Base-by-base conservation (phyloP, 2,329 filamentous ascomycete genomes). In the Shiraia bambusicola region DNA sequence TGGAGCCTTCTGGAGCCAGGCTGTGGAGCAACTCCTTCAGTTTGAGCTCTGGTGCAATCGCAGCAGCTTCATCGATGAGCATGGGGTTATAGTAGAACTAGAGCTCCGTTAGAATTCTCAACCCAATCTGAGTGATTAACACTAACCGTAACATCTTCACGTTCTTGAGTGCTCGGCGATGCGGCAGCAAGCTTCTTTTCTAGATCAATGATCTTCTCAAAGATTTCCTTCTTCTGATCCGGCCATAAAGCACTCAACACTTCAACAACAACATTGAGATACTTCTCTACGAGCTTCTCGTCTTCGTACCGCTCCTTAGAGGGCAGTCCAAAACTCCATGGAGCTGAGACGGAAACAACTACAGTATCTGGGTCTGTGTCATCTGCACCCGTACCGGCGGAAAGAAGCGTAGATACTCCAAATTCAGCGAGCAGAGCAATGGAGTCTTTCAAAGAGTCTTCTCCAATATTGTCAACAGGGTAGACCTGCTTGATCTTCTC, bases 31-130 rank as follows among this genome's bases (percentile, higher is more conserved):
- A 67, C 4, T 70, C 65, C 13, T 75, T 66, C 2, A 86, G 63
- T 10, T 75, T 72, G 8, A 87, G 67, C 38, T 80, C 72, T 2
- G 83, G 82, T 1, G 78, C 66, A 15, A 86, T 67, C 3, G 70
- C 69, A 25, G 76, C 71, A 5, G 76, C 77, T 39, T 85, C 77
- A 9, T 76, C 67, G 13, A 85, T 63, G 7, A 74, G 75, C 61
- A 78, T 77, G 1, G 82, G 82, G 54, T 86, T 86, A 65, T 87
- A 86, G 50, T 78, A 81, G 70, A 84, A 79, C 49, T 45, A 13
- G 11, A 27, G 16, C 2, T 13, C 6, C 14, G 27, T 42, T 12
- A 48, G 41, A 14, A 24, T 6, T 9, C 13, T 13, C 13, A 7
- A 8, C 28, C 19, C 11, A 10, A 6, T 28, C 5, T 10, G 16